Percentiles rank a stretch among this genome's conserved stretches.
Conservation (phyloP, 345 rosid species). For the Eucalyptus rudis region DNA sequence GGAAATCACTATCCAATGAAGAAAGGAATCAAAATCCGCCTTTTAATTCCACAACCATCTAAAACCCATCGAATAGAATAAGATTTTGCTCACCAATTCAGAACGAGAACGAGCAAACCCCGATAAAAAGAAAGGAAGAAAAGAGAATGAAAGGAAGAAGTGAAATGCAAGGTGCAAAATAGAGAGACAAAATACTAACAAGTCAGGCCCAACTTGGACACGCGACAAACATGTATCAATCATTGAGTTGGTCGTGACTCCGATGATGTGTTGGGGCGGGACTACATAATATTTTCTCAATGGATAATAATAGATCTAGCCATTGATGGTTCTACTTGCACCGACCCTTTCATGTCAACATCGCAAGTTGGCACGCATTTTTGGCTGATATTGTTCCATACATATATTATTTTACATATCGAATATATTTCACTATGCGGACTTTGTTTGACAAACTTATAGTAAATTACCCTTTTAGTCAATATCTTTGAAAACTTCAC, state of each 20-base stretch:
- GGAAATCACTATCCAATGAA: background rate
- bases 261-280: background rate
- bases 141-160: background rate
- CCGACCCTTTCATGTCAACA: background rate
- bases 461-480: background rate
- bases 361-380: background rate
- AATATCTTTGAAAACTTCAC: background rate
- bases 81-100: background rate
- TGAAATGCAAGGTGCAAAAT: background rate
- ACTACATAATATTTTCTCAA: background rate
- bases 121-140: background rate
- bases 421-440: background rate
- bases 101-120: background rate
- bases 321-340: background rate
- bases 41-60: background rate
- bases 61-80: background rate
- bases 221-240: background rate
- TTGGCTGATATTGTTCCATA: background rate
- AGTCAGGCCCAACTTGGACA: background rate
- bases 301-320: background rate
- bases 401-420: background rate
- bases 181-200: background rate
- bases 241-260: background rate
- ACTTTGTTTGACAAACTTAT: background rate
- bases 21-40: background rate